These are phyloP conservation scores for Emergomyces pasteurianus DNA, from an alignment of 2,329 filamentous ascomycete species.

Conservation along the genomic window DNA sequence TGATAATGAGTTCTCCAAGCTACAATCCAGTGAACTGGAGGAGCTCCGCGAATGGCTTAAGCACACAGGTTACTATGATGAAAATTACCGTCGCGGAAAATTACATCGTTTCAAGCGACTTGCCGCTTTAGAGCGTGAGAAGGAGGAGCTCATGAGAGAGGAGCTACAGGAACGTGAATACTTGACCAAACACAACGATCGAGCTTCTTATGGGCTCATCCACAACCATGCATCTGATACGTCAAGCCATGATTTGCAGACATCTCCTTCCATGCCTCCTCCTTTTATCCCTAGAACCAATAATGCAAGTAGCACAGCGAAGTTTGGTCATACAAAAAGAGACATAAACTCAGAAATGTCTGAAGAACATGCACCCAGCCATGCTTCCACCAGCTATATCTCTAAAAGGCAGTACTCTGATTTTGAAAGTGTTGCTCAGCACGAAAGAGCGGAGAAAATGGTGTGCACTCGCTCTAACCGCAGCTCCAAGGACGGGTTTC, in stretches of 20 bases:
- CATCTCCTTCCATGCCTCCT: constrained; percentile 2
- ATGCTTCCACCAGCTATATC: background rate
- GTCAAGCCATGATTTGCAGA: background rate
- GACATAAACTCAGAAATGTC: background rate
- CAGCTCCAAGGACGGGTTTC: background rate
- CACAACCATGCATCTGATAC: background rate
- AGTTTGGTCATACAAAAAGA: background rate
- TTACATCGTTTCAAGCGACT: constrained; percentile 13
- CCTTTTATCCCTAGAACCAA: background rate
- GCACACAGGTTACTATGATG: constrained; percentile 24
- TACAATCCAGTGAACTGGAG: constrained; percentile 7
- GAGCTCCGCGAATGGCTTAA: constrained; percentile 27
- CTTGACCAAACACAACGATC: constrained; percentile 1
- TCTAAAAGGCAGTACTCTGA: constrained; percentile 2
- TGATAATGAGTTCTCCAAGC: constrained; percentile 9
- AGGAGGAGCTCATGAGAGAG: constrained; percentile 11
- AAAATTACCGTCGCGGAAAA: constrained; percentile 19
- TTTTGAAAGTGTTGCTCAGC: background rate
- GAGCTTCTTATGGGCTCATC: background rate
- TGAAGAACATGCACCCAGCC: background rate
- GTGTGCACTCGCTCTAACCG: background rate
- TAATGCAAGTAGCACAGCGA: background rate
- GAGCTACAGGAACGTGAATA: constrained; percentile 10
- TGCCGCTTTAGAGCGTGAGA: constrained; percentile 22
- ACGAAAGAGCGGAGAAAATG: constrained; percentile 1